These are phyloP conservation scores for Aspergillus flavus DNA, from an alignment of 2,329 filamentous ascomycete genomes.

Conservation along the genomic window DNA sequence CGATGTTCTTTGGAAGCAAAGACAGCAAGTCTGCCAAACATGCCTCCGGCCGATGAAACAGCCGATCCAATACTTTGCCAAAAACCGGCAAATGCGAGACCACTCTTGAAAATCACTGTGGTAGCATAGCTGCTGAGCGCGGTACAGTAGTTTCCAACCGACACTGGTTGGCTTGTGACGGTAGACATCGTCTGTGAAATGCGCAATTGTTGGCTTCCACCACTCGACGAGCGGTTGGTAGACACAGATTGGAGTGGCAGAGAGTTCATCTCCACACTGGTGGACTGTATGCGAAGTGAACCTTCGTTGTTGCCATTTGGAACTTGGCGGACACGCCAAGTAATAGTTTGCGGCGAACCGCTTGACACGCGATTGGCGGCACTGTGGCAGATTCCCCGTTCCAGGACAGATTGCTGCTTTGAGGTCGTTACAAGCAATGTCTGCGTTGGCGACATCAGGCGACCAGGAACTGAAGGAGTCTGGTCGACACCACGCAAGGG, in stretches of 20 bases:
- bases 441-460: background rate
- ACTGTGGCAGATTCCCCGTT: background rate
- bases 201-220: background rate
- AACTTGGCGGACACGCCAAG: background rate
- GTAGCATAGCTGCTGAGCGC: conserved; percentile 3
- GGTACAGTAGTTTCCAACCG: background rate
- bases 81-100: conserved; percentile 10
- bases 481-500: conserved; percentile 1
- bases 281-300: background rate
- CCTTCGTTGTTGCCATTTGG: background rate
- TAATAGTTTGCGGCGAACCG: background rate
- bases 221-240: background rate
- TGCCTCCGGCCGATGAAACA: conserved; percentile 16
- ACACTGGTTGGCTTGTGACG: background rate
- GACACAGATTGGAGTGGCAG: background rate
- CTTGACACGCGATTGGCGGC: background rate
- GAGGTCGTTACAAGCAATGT: background rate
- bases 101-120: background rate
- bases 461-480: background rate
- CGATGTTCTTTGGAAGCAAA: conserved; percentile 19
- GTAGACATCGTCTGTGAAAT: background rate
- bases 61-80: conserved; percentile 14
- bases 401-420: background rate
- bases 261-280: background rate
- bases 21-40: conserved; percentile 19